Evolutionary conservation across 2,329 filamentous ascomycete genomes (phyloP), one percentile per base, ranked within the genome.

Genomic region (Bisporella sp.): DNA sequence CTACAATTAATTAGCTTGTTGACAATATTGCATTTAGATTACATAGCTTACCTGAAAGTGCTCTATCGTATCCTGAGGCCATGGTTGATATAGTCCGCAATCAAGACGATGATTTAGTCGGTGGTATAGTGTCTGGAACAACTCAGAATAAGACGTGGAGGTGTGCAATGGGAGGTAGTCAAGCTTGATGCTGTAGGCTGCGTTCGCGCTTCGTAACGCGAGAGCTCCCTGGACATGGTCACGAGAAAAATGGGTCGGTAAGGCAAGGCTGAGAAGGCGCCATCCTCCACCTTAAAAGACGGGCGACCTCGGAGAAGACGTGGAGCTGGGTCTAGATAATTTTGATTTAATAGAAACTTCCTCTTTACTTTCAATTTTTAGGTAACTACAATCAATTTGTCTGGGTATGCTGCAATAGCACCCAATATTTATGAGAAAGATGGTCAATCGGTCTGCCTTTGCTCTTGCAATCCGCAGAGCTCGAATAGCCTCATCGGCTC

Each of bases 51-150:
- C 91, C 92, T 75, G 92, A 97, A 71, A 97, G 85, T 74, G 92
- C 93, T 87, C 93, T 88, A 77, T 99, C 93, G 76, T 99, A 99
- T 73, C 92, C 92, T 65, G 91, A 96, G 71, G 90, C 87, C 89
- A 95, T 87, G 56, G 47, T 83, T 62, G 55, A 54, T 49, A 30
- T 51, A 48, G 41, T 31, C 21, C 21, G 21, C 21, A 21, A 21
- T 21, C 21, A 21, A 21, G 21, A 21, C 21, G 21, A 21, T 21
- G 21, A 21, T 21, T 21, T 21, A 21, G 21, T 21, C 21, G 21
- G 21, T 21, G 21, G 21, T 21, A 21, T 21, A 21, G 21, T 21
- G 21, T 21, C 21, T 21, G 3, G 21, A 21, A 21, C 21, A 21
- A 21, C 21, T 21, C 21, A 21, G 21, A 21, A 52, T 11, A 49